Percentiles rank a stretch among this genome's conserved stretches.
These are phyloP conservation scores for Skeletonema menzelii DNA, from an alignment of 108 stramenopile species.

Conservation along the genomic window DNA sequence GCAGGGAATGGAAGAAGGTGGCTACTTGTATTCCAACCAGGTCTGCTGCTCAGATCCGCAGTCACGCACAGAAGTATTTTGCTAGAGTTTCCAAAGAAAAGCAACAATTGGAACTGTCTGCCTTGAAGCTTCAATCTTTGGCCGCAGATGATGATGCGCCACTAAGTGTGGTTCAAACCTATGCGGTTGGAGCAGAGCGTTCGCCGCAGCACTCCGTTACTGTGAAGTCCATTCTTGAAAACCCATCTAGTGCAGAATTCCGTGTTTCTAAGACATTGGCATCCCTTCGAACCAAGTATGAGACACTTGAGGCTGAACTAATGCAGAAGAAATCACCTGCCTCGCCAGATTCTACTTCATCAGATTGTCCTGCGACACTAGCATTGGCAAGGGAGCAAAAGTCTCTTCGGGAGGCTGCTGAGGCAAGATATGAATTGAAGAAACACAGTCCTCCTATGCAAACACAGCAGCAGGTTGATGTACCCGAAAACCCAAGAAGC, in stretches of 20 bases:
- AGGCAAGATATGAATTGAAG: slow-evolving; percentile 40
- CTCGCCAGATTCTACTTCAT: not conserved
- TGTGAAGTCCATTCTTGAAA: slow-evolving; percentile 55
- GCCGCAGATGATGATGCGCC: not conserved
- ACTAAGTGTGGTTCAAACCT: not conserved
- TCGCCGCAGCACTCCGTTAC: not conserved
- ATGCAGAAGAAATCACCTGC: slow-evolving; percentile 19
- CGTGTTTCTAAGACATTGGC: slow-evolving; percentile 66
- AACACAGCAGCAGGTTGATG: not conserved
- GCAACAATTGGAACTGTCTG: slow-evolving; percentile 8
- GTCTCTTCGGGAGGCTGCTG: slow-evolving; percentile 30
- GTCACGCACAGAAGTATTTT: slow-evolving; percentile 99
- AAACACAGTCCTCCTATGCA: not conserved
- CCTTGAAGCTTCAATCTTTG: slow-evolving; percentile 4
- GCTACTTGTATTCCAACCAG: slow-evolving; percentile 85
- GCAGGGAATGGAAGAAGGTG: slow-evolving; percentile 94
- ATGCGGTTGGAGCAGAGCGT: not conserved
- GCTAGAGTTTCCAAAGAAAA: slow-evolving; percentile 63
- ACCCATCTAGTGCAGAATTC: slow-evolving; percentile 61
- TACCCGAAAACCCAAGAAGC: not conserved
- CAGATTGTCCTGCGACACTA: slow-evolving; percentile 34
- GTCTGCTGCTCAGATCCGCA: slow-evolving; percentile 94
- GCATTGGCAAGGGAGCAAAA: slow-evolving; percentile 38
- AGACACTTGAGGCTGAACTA: slow-evolving; percentile 57
- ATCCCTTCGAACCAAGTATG: slow-evolving; percentile 57